Evolutionary conservation across 176 grass and related monocot species (phyloP), one percentile per base, ranked within the genome.

Genomic region (Chrysopogon serrulatus): DNA sequence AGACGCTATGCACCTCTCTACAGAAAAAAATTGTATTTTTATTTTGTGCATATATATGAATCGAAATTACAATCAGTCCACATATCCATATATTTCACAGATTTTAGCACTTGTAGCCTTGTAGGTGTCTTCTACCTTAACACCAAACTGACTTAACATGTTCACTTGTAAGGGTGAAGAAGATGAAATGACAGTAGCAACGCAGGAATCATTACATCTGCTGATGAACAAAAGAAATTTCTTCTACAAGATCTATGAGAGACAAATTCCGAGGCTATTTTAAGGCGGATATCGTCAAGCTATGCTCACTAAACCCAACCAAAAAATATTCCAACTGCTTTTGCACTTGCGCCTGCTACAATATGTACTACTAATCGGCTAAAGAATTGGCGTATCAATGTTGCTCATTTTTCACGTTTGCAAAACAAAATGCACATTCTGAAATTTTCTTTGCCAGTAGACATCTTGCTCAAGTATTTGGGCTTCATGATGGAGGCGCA

Each of bases 401-500:
- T 48, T 14, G 32, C 36, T 17, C 6, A 6, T 21, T n/a, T n/a
- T n/a, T n/a, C n/a, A n/a, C n/a, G n/a, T n/a, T n/a, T n/a, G n/a
- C n/a, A n/a, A n/a, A n/a, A n/a, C n/a, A n/a, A n/a, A n/a, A n/a
- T n/a, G n/a, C n/a, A n/a, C 32, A 18, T 80, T 69, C 36, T 48
- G 69, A 33, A 35, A 70, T 7, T 17, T 9, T 23, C 31, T 61
- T 61, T 60, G 41, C 13, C 13, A 64, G 18, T 53, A 62, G 26
- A 68, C 26, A 27, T n/a, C 33, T 71, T 54, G 71, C 24, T 69
- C 30, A 85, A 54, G 54, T 28, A 57, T 64, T 19, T 67, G 27
- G 8, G 17, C 26, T 78, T 90, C 90, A 86, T 84, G 69, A 79
- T 8, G 81, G 30, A 37, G 79, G 79, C 0, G 3, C 19, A 9